A percentile compares a stretch with the other conserved stretches of the same genome.
Evolutionary conservation across 176 grass and related monocot species (phyloP).

Genomic region (Alloteropsis semialata): DNA sequence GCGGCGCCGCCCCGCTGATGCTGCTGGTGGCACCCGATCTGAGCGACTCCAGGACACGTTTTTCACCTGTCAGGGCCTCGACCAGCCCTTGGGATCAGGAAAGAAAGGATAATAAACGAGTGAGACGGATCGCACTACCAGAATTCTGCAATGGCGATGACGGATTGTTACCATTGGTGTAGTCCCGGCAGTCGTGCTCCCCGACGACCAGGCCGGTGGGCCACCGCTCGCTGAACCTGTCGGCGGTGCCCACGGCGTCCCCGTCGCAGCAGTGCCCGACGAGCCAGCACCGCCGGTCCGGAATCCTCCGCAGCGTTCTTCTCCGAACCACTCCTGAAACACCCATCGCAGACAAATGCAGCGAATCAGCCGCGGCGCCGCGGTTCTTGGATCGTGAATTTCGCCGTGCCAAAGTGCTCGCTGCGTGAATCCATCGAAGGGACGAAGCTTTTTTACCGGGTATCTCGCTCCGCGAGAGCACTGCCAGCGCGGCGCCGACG

Average conservation of each 20-base stretch:
- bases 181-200: conserved; percentile 77
- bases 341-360: neutral
- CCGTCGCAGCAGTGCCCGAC: conserved; percentile 48
- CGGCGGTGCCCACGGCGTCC: conserved; percentile 41
- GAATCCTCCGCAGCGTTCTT: conserved; percentile 48
- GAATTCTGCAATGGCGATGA: neutral
- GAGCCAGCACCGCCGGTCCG: conserved; percentile 68
- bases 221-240: conserved; percentile 74
- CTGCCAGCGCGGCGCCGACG: conserved; percentile 42
- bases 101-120: neutral
- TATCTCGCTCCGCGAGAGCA: conserved; percentile 51
- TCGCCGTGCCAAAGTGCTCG: neutral
- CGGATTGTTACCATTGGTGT: conserved; percentile 57
- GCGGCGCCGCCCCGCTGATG: conserved; percentile 12
- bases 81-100: conserved; percentile 52
- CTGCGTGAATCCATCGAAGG: neutral
- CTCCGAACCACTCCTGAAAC: conserved; percentile 68
- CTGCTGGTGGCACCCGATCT: neutral
- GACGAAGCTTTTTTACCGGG: conserved; percentile 34
- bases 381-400: neutral
- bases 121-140: neutral
- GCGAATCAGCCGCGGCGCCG: neutral
- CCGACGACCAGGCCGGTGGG: conserved; percentile 63
- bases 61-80: conserved; percentile 68
- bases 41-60: conserved; percentile 55